Conservation (phyloP, 208 protist genomes). For the Trypanosoma lewisi region DNA sequence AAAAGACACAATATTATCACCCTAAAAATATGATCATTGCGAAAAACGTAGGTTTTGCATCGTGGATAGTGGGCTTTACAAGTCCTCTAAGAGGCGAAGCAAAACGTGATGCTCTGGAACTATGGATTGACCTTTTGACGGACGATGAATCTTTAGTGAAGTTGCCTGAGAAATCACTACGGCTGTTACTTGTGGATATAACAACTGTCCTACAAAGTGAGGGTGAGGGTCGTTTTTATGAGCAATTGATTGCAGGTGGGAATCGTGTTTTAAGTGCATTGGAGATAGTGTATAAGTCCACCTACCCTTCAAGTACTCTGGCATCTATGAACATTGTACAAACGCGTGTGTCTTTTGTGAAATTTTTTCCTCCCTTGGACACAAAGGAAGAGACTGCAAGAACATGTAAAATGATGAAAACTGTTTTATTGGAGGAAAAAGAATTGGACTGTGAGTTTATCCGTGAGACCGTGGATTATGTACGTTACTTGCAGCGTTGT, state of each 20-base stretch:
- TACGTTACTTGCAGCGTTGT: conserved; percentile 6
- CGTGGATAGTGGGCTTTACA: conserved; percentile 1
- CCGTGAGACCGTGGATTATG: conserved; percentile 17
- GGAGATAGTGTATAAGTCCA: background rate
- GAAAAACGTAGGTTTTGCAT: background rate
- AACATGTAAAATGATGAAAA: conserved; percentile 8
- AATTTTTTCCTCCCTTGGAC: conserved; percentile 9
- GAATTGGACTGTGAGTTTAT: conserved; percentile 6
- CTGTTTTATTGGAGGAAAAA: background rate
- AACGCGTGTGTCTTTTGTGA: conserved; percentile 12
- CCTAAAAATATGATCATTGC: background rate
- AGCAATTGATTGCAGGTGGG: conserved; percentile 1
- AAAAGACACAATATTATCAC: conserved; percentile 5
- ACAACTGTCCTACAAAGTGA: background rate
- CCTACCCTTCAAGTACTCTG: background rate
- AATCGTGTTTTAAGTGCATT: conserved; percentile 8
- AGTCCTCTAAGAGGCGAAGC: background rate
- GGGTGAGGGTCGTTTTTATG: background rate
- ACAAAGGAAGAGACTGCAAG: conserved; percentile 16
- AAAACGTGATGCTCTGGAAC: conserved; percentile 15
- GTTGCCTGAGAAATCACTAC: conserved; percentile 3
- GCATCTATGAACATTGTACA: background rate
- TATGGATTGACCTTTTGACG: conserved; percentile 25
- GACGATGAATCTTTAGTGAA: background rate
- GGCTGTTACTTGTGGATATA: conserved; percentile 14